Base-by-base conservation (phyloP, 129 eudicot species). In the Helianthus tuberosus region DNA sequence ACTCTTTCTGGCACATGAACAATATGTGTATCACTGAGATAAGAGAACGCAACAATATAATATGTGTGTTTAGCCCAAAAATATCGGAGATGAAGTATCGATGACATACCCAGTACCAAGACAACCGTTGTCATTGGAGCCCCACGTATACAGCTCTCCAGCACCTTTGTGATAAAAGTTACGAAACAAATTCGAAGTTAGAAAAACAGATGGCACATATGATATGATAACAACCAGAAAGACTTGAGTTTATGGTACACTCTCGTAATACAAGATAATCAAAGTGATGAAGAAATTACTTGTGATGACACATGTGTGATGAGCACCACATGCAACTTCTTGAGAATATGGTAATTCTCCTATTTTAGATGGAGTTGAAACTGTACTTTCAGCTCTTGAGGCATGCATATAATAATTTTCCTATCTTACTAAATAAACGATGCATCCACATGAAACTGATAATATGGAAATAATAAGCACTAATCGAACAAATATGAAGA, bases 111-210 rank as follows among this genome's bases (percentile, higher is more conserved):
- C 97, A 50, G 79, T 88, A 55, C 99, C 99, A 69, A 94, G 97
- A 79, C 99, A 94, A 9, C 99, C 99, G 69, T 94, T 94, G 79
- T 94, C 99, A 72, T 94, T 94, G 39, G 99, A 81, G 62, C 99
- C 99, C 93, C 97, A 94, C 20, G 96, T 64, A 80, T 88, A 94
- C 46, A 94, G 81, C 71, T 94, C 97, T 58, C 97, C n/a, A 57
- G 89, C 87, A 49, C 87, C 99, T 94, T 71, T 13, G 54, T 72
- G 25, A 38, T 41, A 58, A 69, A 69, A 12, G 3, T 32, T 10
- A 51, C 36, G 66, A 52, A 50, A 55, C 2, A 12, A 38, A 16
- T 49, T 20, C 20, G 11, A 46, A 60, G 46, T 60, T 60, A 70
- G 38, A 69, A 50, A 49, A 15, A 47, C 14, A 12, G 15, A 66